Base-by-base conservation (phyloP, 495 filamentous ascomycete species). In the Hyaloscypha finlandica region DNA sequence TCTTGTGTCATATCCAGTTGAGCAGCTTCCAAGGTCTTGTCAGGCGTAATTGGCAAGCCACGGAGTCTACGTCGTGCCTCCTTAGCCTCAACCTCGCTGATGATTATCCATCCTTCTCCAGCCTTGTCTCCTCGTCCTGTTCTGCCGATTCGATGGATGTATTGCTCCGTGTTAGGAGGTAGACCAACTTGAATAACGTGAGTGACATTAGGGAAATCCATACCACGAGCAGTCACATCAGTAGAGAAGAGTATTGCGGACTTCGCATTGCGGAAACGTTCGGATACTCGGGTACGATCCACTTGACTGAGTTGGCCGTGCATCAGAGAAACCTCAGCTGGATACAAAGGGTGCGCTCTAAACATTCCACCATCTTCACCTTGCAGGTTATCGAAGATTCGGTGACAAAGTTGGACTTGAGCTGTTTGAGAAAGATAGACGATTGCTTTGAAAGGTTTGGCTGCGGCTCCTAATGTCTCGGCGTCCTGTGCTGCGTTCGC, bases 171-270 rank as follows among this genome's bases (percentile, higher is more conserved):
- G 68, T 84, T 84, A 8, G 83, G 77, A 4, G 94, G 92, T 16
- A 89, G 71, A 57, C 92, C 91, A 61, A 94, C 76, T 74, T 97
- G 94, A 73, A 97, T 87, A 68, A 97, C 93, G 69, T 97, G 86
- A 54, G 93, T 89, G 61, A 97, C 94, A 69, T 93, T 88, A 62
- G 94, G 93, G 80, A 97, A 97, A 76, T 97, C 94, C 92, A 97
- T 94, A 71, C 95, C 95, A 74, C 95, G 88, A 16, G 95, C 92
- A 1, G 94, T 95, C 31, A 99, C 94, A 77, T 99, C 95, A 5
- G 93, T 93, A 1, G 94, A 94, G 76, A 98, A 85, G 31, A 99
- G 84, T 62, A 99, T 90, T 33, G 81, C 94, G 31, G 84, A 83
- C 19, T 79, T 63, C 11, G 85, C 79, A 5, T 65, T 71, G 25